Base-by-base conservation (phyloP, 2,329 filamentous ascomycete genomes). In the Plectosphaerella sp. region DNA sequence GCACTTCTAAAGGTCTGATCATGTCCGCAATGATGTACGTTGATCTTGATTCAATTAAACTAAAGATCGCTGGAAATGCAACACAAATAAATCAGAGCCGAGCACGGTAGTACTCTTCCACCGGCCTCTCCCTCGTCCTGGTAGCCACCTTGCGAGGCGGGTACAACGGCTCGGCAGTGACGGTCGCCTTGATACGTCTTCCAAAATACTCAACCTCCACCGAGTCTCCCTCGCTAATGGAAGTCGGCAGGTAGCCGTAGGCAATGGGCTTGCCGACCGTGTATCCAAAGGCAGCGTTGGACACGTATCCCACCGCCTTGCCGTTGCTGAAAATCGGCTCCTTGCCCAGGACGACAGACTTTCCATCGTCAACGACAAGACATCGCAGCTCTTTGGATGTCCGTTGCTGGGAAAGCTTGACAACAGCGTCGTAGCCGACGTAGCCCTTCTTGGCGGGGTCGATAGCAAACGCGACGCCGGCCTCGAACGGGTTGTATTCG, bases 181-280 rank as follows among this genome's bases (percentile, higher is more conserved):
- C 76, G 3, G 79, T 84, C 0, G 82, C 83, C 48, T 59, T 58
- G 49, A 84, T 75, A 11, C 71, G 69, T 52, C 65, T 67, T 5
- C 81, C 80, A 63, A 86, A 86, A 60, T 86, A 86, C 58, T 84
- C 80, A 52, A 86, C 72, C 59, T 84, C 80, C 0, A 86, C 79
- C 0, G 58, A 52, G 3, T 75, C 70, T 0, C 80, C 80, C 43
- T 79, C 74, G 0, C 50, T 52, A 2, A 83, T 59, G 2, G 57
- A 59, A 11, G 63, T 69, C 0, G 81, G 80, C 12, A 86, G 64
- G 67, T 80, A 83, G 0, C 80, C 76, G 61, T 80, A 85, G 0
- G 80, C 82, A 12, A 85, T 70, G 0, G 83, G 82, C 62, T 78
- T 83, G 24, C 79, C 65, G 10, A 86, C 61, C 0, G 77, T 81